phyloP scores from a whole-genome alignment of 2,329 filamentous ascomycete genomes.

The Aureobasidium melanogenum region DNA sequence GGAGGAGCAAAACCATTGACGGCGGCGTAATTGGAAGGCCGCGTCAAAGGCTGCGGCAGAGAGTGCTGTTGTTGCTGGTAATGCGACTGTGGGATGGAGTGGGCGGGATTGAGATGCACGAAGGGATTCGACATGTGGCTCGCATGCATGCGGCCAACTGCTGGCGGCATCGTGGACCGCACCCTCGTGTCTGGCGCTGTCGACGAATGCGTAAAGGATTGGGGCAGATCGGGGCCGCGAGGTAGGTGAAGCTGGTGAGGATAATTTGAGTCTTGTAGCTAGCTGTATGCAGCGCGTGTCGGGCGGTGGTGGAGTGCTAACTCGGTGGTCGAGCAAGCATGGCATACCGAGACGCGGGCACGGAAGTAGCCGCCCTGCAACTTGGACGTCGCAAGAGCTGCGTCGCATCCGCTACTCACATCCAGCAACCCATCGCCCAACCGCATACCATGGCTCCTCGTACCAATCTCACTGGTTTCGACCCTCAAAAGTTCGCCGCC shows the following conservation, averaged over 20 bases:
- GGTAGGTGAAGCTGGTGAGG: background rate
- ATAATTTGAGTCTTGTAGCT: background rate
- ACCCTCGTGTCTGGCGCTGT: background rate
- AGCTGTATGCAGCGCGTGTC: background rate
- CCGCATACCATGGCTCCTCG: conserved; percentile 38
- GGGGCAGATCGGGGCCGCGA: background rate
- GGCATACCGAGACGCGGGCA: background rate
- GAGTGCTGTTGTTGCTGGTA: conserved; percentile 23
- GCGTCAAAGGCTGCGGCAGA: conserved; percentile 50
- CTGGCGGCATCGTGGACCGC: conserved; percentile 45
- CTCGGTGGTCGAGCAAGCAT: background rate
- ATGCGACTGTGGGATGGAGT: conserved; percentile 39
- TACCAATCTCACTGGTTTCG: conserved; percentile 86
- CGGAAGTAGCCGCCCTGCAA: background rate
- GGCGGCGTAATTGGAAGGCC: conserved; percentile 59
- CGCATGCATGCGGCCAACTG: conserved; percentile 49
- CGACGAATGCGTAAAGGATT: background rate
- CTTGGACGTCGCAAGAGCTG: background rate
- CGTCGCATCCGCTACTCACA: background rate
- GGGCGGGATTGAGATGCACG: conserved; percentile 43
- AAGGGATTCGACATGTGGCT: conserved; percentile 53
- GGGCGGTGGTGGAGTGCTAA: background rate
- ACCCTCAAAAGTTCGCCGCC: conserved; percentile 69
- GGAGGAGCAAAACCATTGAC: conserved; percentile 29
- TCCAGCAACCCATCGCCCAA: background rate